phyloP scores from a whole-genome alignment of 225 moss, liverwort and hornwort species.

The Bryum argenteum region DNA sequence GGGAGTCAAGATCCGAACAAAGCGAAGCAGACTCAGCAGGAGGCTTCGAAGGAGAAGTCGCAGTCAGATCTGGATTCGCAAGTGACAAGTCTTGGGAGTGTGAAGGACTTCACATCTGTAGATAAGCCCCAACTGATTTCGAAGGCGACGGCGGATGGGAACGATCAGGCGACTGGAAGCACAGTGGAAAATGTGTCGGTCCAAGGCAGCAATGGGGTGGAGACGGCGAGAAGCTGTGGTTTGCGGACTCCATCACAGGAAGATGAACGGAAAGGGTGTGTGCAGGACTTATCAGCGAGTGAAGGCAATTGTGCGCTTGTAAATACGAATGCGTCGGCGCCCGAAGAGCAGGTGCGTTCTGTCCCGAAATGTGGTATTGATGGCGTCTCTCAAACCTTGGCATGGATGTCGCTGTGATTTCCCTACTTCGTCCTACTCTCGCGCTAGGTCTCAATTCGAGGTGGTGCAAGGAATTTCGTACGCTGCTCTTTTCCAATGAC shows the following conservation, averaged over 20 bases:
- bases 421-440: neutral
- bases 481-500: neutral
- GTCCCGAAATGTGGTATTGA: neutral
- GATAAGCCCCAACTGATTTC: conserved; percentile 44
- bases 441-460: neutral
- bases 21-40: conserved; percentile 25
- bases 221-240: conserved; percentile 42
- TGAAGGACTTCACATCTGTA: conserved; percentile 44
- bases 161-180: conserved; percentile 14
- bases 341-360: conserved; percentile 43
- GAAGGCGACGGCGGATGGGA: conserved; percentile 12
- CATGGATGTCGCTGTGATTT: neutral
- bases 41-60: conserved; percentile 39
- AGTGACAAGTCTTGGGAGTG: conserved; percentile 44
- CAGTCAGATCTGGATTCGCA: conserved; percentile 52
- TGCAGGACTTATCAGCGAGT: conserved; percentile 44
- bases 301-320: conserved; percentile 49
- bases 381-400: too few species aligned
- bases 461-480: neutral
- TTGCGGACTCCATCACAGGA: conserved; percentile 45
- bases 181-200: conserved; percentile 24
- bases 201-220: conserved; percentile 33
- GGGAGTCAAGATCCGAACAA: conserved; percentile 43
- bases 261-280: conserved; percentile 37
- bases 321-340: conserved; percentile 38